Evolutionary conservation across 176 grass and related monocot species (phyloP).

Genomic region (Musa beccarii): DNA sequence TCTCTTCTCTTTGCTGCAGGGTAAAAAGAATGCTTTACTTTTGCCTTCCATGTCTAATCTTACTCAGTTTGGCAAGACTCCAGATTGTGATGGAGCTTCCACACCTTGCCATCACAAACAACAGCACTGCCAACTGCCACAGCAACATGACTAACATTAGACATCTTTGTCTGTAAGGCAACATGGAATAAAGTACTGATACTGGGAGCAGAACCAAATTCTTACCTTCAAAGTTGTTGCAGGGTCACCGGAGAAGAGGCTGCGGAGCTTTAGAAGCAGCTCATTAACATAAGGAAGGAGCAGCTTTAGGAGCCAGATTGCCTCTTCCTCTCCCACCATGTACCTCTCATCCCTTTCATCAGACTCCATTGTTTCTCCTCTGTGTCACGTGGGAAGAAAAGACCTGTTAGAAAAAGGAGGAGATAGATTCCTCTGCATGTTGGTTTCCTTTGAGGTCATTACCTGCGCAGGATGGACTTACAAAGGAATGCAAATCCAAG

Average conservation of each 20-base stretch:
- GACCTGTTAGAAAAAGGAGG: background rate
- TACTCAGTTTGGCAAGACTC: conserved; percentile 76
- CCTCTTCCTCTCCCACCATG: conserved; percentile 88
- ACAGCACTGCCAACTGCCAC: conserved; percentile 65
- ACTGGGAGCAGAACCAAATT: background rate
- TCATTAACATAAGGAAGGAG: conserved; percentile 88
- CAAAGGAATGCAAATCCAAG: conserved; percentile 62
- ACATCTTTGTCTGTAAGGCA: no score
- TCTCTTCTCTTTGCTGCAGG: background rate
- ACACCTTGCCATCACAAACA: conserved; percentile 89
- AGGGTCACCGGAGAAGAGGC: conserved; percentile 84
- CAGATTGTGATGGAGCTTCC: conserved; percentile 72
- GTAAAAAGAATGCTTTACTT: background rate
- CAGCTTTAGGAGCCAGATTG: conserved; percentile 76
- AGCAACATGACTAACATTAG: conserved; percentile 32
- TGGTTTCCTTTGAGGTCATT: background rate
- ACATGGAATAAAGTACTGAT: no score
- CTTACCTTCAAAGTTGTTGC: conserved; percentile 87
- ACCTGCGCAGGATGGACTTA: conserved; percentile 83
- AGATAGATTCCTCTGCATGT: background rate
- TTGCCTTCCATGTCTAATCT: conserved; percentile 15
- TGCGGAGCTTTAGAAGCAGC: conserved; percentile 53
- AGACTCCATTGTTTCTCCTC: conserved; percentile 43
- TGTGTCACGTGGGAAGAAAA: conserved; percentile 11
- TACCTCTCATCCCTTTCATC: conserved; percentile 31